Percentiles rank a stretch among this genome's conserved stretches.
These are phyloP conservation scores for Physcomitrium patens DNA, from an alignment of 225 moss, liverwort and hornwort genomes.

Conservation along the genomic window DNA sequence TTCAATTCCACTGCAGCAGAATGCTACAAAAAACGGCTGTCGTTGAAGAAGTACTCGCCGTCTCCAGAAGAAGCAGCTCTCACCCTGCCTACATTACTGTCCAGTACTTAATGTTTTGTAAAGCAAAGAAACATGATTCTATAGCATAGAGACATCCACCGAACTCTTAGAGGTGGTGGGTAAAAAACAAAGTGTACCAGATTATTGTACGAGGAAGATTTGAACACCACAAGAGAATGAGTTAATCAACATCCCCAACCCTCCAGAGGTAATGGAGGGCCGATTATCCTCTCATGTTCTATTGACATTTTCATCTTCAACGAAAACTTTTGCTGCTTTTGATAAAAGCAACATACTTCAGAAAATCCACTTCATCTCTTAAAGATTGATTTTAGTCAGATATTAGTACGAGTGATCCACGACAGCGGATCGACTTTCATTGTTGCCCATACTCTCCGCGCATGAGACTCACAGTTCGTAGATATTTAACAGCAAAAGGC, in stretches of 20 bases:
- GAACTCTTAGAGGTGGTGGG: conserved; percentile 15
- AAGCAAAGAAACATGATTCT: conserved; percentile 28
- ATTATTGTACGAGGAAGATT: conserved; percentile 36
- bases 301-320: conserved; percentile 29
- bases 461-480: conserved; percentile 7
- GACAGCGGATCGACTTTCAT: conserved; percentile 26
- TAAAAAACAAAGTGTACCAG: conserved; percentile 27
- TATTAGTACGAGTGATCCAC: conserved; percentile 24
- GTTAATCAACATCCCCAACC: conserved; percentile 27
- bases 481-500: conserved; percentile 12
- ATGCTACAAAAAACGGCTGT: too few relatives aligned
- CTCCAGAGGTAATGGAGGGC: conserved; percentile 23
- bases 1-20: too few relatives aligned
- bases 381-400: conserved; percentile 13
- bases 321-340: conserved; percentile 28
- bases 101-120: conserved; percentile 27
- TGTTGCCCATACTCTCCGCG: conserved; percentile 23
- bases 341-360: conserved; percentile 31
- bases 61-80: too few relatives aligned
- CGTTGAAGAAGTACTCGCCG: too few relatives aligned
- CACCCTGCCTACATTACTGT: too few relatives aligned
- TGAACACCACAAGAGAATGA: conserved; percentile 39
- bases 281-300: conserved; percentile 20
- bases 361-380: conserved; percentile 24
- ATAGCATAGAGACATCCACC: conserved; percentile 27